Evolutionary conservation across 2,329 filamentous ascomycete genomes (phyloP), one percentile per base, ranked within the genome.

Genomic region (Cladosporium cucumerinum): DNA sequence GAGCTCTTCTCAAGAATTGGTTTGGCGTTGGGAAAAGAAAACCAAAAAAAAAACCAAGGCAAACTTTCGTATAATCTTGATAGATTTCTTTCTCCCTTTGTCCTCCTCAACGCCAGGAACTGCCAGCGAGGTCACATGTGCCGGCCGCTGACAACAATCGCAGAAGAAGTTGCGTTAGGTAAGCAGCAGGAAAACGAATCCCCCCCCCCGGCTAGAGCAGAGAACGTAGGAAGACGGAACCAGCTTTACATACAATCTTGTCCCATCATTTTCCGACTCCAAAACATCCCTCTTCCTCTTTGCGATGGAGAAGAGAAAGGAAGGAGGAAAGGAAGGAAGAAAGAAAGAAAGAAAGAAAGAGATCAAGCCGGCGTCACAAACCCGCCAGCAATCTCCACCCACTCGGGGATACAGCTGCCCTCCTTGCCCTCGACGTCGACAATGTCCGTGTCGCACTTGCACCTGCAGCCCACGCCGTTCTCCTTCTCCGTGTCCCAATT

Each of bases 381-480:
- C 66, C 95, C 95, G 71, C 95, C 95, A 57, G 93, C 94, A 72
- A 97, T 93, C 66, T 97, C 92, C 16, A 99, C 95, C 95, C 95
- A 99, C 79, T 99, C 93, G 11, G 92, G 86, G 64, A 97, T 83
- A 80, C 95, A 99, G 71, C 92, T 97, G 67, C 95, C 95, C 76
- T 96, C 91, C 79, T 98, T 99, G 78, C 93, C 93, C 81, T 99
- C 95, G 28, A 99, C 93, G 75, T 99, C 95, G 61, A 94, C 92
- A 75, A 98, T 96, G 76, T 99, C 95, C 4, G 93, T 97, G 75
- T 99, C 95, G 78, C 95, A 99, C 76, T 90, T 89, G 82, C 95
- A 99, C 73, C 95, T 88, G 81, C 95, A 99, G 43, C 95, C 95
- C 10, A 99, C 93, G 43, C 95, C 95, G 72, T 98, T 98, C 80